Percentiles rank a stretch among this genome's conserved stretches.
Conservation (phyloP, 441 rosid genomes). For the Sinapis alba region DNA sequence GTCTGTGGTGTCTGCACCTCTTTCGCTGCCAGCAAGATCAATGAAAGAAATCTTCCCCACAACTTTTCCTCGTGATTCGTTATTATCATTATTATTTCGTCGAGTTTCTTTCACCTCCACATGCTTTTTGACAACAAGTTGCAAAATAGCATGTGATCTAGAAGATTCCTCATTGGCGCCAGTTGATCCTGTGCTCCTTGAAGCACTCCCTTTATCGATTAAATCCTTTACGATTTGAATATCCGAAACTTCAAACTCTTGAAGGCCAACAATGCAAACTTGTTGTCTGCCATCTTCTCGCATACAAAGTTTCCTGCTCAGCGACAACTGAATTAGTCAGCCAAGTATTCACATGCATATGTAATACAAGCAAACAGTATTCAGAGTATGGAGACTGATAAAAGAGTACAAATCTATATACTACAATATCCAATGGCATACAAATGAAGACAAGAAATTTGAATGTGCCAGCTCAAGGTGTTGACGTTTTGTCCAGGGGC, state of each 20-base stretch:
- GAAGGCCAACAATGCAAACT: slow-evolving; percentile 98
- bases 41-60: slow-evolving; percentile 98
- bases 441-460: slow-evolving; percentile 3
- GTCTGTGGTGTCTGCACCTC: slow-evolving; percentile 99
- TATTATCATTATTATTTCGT: slow-evolving; percentile 82
- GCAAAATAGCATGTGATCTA: slow-evolving; percentile 99
- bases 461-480: neutral
- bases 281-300: slow-evolving; percentile 99
- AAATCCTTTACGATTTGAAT: slow-evolving; percentile 89
- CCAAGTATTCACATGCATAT: neutral
- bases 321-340: slow-evolving; percentile 25
- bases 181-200: slow-evolving; percentile 94
- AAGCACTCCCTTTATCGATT: slow-evolving; percentile 87
- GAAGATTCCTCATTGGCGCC: slow-evolving; percentile 99
- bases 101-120: slow-evolving; percentile 82
- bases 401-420: neutral
- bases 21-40: slow-evolving; percentile 99
- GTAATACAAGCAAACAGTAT: slow-evolving; percentile 15
- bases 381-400: slow-evolving; percentile 1
- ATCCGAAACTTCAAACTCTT: slow-evolving; percentile 93
- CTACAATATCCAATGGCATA: neutral
- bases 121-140: slow-evolving; percentile 90
- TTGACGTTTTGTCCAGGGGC: neutral
- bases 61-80: slow-evolving; percentile 75
- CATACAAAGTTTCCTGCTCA: slow-evolving; percentile 90